A percentile compares a stretch with the other conserved stretches of the same genome.
phyloP scores from a whole-genome alignment of 176 grass and related monocot genomes.

The Lolium perenne region DNA sequence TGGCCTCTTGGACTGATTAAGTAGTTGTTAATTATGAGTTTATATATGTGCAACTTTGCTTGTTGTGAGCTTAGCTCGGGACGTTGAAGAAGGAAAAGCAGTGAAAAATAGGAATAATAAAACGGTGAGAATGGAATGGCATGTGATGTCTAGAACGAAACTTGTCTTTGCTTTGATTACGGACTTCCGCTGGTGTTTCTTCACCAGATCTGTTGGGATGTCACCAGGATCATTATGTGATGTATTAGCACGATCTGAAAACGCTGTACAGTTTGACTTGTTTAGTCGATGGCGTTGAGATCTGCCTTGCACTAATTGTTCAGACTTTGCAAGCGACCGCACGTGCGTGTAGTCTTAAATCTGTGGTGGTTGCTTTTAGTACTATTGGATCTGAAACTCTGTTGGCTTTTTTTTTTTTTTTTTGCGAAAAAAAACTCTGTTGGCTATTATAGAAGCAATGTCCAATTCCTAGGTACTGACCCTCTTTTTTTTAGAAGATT shows the following conservation, averaged over 20 bases:
- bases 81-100: background rate
- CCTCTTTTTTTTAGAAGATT: too few species aligned
- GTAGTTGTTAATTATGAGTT: background rate
- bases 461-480: too few species aligned
- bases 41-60: background rate
- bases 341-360: too few species aligned
- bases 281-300: conserved; percentile 8
- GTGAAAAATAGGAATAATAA: background rate
- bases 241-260: background rate
- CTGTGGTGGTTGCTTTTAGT: too few species aligned
- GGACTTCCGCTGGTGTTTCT: background rate
- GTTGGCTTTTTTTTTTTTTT: too few species aligned
- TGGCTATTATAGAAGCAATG: too few species aligned
- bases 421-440: too few species aligned
- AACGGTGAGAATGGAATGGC: background rate
- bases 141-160: background rate
- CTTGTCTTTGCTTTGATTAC: background rate
- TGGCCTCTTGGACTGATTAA: conserved; percentile 1
- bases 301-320: background rate
- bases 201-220: background rate
- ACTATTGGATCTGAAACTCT: too few species aligned
- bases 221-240: conserved; percentile 3
- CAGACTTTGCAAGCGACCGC: too few species aligned
- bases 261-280: background rate
- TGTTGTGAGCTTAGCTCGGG: conserved; percentile 9